Percentiles rank a stretch among this genome's conserved stretches.
phyloP scores from a whole-genome alignment of 2,329 filamentous ascomycete genomes.

The Phyllosticta paracitricarpa region DNA sequence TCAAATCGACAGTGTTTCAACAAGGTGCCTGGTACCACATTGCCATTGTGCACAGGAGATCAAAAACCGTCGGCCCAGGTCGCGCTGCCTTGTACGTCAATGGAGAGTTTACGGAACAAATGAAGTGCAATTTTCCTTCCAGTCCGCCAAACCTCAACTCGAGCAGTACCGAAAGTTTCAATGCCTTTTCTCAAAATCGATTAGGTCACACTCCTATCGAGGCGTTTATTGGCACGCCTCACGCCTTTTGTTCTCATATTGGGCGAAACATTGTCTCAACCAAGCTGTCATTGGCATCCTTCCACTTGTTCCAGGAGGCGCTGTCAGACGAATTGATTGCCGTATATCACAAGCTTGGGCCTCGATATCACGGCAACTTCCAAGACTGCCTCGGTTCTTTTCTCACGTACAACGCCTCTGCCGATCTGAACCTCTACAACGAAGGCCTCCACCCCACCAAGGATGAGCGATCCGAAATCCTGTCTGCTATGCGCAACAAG shows the following conservation, averaged over 20 bases:
- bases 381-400: constrained; percentile 94
- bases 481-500: constrained; percentile 76
- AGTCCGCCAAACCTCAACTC: constrained; percentile 55
- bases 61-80: constrained; percentile 63
- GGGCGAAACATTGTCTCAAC: constrained; percentile 65
- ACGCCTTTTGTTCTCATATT: constrained; percentile 68
- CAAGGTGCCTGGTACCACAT: constrained; percentile 86
- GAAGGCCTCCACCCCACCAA: constrained; percentile 83
- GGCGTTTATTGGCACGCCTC: constrained; percentile 86
- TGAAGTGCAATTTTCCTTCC: constrained; percentile 81
- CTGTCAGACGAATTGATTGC: constrained; percentile 86
- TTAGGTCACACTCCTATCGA: constrained; percentile 63
- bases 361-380: constrained; percentile 89
- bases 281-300: constrained; percentile 81
- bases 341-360: constrained; percentile 81
- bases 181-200: constrained; percentile 50
- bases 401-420: constrained; percentile 90
- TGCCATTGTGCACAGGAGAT: constrained; percentile 71
- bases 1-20: constrained; percentile 72
- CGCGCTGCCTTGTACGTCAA: constrained; percentile 85
- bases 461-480: constrained; percentile 83
- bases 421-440: constrained; percentile 80
- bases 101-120: constrained; percentile 86
- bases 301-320: constrained; percentile 77
- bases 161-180: constrained; percentile 54